phyloP scores from a whole-genome alignment of 2,329 filamentous ascomycete genomes.

The Neurospora crassa region DNA sequence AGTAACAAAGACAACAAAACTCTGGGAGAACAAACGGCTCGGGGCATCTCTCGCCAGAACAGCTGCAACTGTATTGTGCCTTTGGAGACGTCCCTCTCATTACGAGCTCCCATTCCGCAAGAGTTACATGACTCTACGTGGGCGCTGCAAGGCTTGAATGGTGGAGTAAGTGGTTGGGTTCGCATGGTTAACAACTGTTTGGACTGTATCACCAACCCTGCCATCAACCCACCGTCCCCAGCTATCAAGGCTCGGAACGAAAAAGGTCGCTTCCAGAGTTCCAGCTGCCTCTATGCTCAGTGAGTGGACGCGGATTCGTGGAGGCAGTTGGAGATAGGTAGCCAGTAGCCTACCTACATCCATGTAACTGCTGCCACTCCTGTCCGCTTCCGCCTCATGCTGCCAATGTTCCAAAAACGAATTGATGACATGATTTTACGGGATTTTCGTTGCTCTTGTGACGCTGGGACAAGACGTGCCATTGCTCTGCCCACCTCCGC shows the following conservation, averaged over 20 bases:
- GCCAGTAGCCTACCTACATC: not conserved
- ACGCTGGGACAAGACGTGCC: constrained; percentile 14
- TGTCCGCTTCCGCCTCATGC: not conserved
- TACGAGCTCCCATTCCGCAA: not conserved
- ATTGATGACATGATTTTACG: constrained; percentile 14
- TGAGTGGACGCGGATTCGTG: not conserved
- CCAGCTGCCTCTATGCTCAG: not conserved
- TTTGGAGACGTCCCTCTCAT: not conserved
- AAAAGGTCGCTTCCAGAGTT: not conserved
- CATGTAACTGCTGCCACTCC: not conserved
- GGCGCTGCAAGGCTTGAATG: not conserved
- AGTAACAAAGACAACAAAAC: not conserved
- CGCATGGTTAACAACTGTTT: not conserved
- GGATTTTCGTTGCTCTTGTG: constrained; percentile 13
- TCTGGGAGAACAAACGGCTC: not conserved
- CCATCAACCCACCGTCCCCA: not conserved
- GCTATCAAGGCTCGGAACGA: not conserved
- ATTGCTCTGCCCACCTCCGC: constrained; percentile 4
- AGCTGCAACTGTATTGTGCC: not conserved
- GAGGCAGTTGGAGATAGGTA: not conserved
- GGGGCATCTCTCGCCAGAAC: not conserved
- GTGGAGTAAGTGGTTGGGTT: not conserved
- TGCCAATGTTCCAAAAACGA: constrained; percentile 8
- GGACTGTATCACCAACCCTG: not conserved
- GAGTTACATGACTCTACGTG: not conserved